Percentiles rank a stretch among this genome's conserved stretches.
Conservation (phyloP, 495 filamentous ascomycete genomes). For the Lepraria neglecta region DNA sequence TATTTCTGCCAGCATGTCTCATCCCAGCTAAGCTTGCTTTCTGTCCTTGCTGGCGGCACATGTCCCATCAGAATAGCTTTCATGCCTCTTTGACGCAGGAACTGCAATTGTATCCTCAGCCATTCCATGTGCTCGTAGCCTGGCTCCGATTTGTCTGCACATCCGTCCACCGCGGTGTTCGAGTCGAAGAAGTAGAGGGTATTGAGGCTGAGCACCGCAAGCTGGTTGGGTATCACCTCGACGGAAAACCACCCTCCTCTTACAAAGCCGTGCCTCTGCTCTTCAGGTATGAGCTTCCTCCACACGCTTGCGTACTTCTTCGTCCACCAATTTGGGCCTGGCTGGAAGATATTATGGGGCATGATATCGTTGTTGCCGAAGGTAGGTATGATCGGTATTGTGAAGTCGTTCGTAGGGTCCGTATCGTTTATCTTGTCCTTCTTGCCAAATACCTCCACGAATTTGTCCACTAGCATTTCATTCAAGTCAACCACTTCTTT, state of each 20-base stretch:
- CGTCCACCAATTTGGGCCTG: conserved; percentile 81
- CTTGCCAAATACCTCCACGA: conserved; percentile 64
- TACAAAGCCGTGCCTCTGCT: conserved; percentile 84
- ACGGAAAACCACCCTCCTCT: conserved; percentile 90
- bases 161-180: conserved; percentile 89
- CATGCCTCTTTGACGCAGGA: conserved; percentile 75
- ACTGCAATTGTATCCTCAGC: conserved; percentile 83
- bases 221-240: conserved; percentile 79
- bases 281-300: conserved; percentile 83
- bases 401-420: conserved; percentile 51
- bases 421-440: conserved; percentile 38
- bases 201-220: conserved; percentile 92
- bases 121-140: conserved; percentile 96
- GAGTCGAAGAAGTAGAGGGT: conserved; percentile 93
- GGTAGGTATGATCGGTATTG: conserved; percentile 79
- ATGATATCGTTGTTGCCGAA: conserved; percentile 97
- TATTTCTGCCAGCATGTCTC: conserved; percentile 98
- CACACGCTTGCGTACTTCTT: conserved; percentile 66
- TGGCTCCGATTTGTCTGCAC: conserved; percentile 65
- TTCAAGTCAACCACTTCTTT: conserved; percentile 73
- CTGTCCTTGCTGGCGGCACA: conserved; percentile 81
- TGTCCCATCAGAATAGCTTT: conserved; percentile 94
- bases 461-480: conserved; percentile 64
- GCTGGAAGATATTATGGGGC: conserved; percentile 87
- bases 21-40: conserved; percentile 81